phyloP scores from a whole-genome alignment of 768 basidiomycete genomes.

The Pilatotrama ljubarskyi region DNA sequence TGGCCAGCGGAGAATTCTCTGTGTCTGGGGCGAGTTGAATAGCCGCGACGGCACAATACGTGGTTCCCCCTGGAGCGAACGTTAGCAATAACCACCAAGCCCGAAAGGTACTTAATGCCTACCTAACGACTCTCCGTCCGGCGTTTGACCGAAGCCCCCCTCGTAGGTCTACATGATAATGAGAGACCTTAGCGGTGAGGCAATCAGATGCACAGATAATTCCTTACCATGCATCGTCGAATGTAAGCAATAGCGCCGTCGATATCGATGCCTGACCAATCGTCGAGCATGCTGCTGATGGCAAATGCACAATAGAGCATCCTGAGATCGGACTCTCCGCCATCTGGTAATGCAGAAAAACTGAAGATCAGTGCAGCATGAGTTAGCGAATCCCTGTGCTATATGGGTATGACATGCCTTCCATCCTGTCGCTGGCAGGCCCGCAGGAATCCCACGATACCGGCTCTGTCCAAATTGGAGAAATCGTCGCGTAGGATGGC shows the following conservation, averaged over 20 bases:
- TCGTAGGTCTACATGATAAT: slow-evolving; percentile 64
- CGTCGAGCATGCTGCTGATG: slow-evolving; percentile 73
- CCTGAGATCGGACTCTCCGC: slow-evolving; percentile 75
- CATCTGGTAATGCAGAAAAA: slow-evolving; percentile 69
- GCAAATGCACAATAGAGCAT: slow-evolving; percentile 88
- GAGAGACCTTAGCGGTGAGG: background rate
- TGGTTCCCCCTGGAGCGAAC: slow-evolving; percentile 72
- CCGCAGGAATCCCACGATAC: slow-evolving; percentile 64
- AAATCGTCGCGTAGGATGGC: slow-evolving; percentile 89
- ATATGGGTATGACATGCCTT: slow-evolving; percentile 51
- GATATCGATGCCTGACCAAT: slow-evolving; percentile 76
- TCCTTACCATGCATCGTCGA: slow-evolving; percentile 65
- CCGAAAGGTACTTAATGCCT: slow-evolving; percentile 12
- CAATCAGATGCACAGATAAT: background rate
- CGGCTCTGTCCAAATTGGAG: slow-evolving; percentile 62
- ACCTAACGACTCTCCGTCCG: slow-evolving; percentile 87
- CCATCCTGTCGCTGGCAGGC: slow-evolving; percentile 80
- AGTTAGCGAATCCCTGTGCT: slow-evolving; percentile 9
- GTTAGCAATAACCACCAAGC: background rate
- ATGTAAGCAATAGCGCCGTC: slow-evolving; percentile 64
- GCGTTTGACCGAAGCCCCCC: slow-evolving; percentile 87
- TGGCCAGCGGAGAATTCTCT: slow-evolving; percentile 16
- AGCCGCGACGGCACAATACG: slow-evolving; percentile 87
- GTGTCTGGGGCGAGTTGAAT: slow-evolving; percentile 51
- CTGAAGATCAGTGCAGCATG: slow-evolving; percentile 37